Evolutionary conservation across 176 grass and related monocot genomes (phyloP).

Genomic region (Canna indica): DNA sequence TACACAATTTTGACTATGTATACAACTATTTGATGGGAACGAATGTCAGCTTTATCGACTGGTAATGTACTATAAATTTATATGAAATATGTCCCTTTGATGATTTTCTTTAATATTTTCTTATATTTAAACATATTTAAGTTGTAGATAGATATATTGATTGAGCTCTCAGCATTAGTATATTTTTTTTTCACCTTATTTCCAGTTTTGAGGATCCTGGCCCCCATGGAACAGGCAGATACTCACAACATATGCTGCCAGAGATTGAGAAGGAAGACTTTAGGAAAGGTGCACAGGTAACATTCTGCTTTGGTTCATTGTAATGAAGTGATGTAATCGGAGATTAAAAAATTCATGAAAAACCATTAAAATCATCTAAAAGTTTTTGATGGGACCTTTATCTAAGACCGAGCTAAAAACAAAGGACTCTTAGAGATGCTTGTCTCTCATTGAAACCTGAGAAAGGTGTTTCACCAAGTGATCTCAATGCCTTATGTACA

Average conservation of each 20-base stretch:
- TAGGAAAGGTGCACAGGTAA: conserved; percentile 97
- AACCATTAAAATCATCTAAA: too few species aligned
- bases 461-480: too few species aligned
- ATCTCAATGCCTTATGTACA: not conserved
- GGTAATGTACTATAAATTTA: conserved; percentile 27
- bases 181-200: conserved; percentile 12
- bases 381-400: too few species aligned
- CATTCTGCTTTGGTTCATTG: conserved; percentile 20
- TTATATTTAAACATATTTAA: not conserved
- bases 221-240: conserved; percentile 92
- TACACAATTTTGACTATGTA: conserved; percentile 98
- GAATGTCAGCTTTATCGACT: conserved; percentile 98
- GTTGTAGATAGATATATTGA: not conserved
- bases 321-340: conserved; percentile 4
- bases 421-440: too few species aligned
- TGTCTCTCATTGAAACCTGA: too few species aligned
- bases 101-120: not conserved
- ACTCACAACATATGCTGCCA: conserved; percentile 63
- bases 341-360: too few species aligned
- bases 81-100: not conserved
- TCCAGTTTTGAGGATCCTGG: conserved; percentile 88
- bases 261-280: conserved; percentile 76
- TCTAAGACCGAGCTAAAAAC: too few species aligned
- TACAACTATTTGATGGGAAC: conserved; percentile 94
- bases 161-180: not conserved